Evolutionary conservation across 1,139 yeast genomes (phyloP).

Genomic region (Yarrowia galli): DNA sequence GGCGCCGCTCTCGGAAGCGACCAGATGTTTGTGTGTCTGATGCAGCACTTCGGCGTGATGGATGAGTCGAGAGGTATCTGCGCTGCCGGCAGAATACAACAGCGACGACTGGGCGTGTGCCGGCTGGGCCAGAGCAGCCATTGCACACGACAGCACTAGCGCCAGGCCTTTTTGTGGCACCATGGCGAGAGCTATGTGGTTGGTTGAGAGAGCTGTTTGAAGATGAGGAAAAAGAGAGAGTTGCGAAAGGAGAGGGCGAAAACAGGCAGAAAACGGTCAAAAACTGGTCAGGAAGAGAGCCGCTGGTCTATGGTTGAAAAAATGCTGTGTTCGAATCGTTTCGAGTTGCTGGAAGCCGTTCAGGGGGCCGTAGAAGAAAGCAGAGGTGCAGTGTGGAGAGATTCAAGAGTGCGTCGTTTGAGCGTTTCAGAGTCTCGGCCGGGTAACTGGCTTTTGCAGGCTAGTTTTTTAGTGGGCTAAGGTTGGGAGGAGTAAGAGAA

Average conservation of each 20-base stretch:
- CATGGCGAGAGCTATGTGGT: conserved; percentile 23
- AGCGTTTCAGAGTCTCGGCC: conserved; percentile 28
- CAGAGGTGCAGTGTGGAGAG: conserved; percentile 21
- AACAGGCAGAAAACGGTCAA: neutral
- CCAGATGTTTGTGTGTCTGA: conserved; percentile 32
- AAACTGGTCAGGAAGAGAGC: neutral
- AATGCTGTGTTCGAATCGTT: neutral
- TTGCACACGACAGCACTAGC: conserved; percentile 28
- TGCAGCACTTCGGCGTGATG: conserved; percentile 36
- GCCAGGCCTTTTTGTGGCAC: conserved; percentile 39
- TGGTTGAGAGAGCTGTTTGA: conserved; percentile 6
- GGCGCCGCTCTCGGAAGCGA: conserved; percentile 38
- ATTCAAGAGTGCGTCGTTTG: conserved; percentile 30
- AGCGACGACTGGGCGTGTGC: conserved; percentile 32
- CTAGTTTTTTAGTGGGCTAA: neutral
- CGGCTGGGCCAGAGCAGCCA: conserved; percentile 34
- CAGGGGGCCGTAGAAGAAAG: neutral
- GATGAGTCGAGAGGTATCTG: conserved; percentile 32
- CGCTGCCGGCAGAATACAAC: conserved; percentile 36
- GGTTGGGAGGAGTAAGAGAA: conserved; percentile 18
- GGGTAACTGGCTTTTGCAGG: conserved; percentile 11
- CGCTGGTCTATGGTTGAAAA: neutral
- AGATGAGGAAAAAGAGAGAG: neutral
- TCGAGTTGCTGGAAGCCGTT: neutral
- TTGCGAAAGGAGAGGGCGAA: neutral